These are phyloP conservation scores for Pseudogymnoascus sp. DNA, from an alignment of 2,329 filamentous ascomycete species.

Conservation along the genomic window DNA sequence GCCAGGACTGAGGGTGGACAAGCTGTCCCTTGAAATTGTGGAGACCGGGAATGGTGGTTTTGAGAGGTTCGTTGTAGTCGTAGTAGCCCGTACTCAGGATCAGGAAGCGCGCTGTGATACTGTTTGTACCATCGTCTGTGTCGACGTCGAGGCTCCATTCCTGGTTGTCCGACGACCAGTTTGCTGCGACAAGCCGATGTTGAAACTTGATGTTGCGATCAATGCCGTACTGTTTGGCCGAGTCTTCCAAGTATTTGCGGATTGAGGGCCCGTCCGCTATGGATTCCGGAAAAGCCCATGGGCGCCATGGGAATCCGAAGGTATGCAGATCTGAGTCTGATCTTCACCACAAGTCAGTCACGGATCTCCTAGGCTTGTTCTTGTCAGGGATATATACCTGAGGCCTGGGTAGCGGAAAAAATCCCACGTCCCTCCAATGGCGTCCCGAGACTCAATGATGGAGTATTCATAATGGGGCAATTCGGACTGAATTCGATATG, in stretches of 20 bases:
- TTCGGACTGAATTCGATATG: slow-evolving; percentile 52
- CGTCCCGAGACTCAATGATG: slow-evolving; percentile 55
- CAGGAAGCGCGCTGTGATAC: slow-evolving; percentile 35
- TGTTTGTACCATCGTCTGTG: slow-evolving; percentile 20
- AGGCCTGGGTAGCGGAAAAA: slow-evolving; percentile 65
- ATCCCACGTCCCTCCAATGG: slow-evolving; percentile 66
- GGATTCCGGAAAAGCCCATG: slow-evolving; percentile 46
- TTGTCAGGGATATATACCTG: slow-evolving; percentile 22
- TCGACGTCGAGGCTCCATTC: slow-evolving; percentile 41
- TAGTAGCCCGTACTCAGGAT: slow-evolving; percentile 55
- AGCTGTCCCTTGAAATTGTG: slow-evolving; percentile 47
- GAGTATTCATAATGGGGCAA: slow-evolving; percentile 45
- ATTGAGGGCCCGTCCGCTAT: slow-evolving; percentile 43
- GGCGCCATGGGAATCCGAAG: slow-evolving; percentile 57
- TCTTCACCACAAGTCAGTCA: background rate
- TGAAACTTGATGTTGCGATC: slow-evolving; percentile 41
- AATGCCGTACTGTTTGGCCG: slow-evolving; percentile 40
- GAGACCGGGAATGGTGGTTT: slow-evolving; percentile 46
- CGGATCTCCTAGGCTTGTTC: background rate
- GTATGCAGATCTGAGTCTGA: slow-evolving; percentile 50
- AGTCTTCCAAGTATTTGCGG: slow-evolving; percentile 40
- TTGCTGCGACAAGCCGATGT: slow-evolving; percentile 37
- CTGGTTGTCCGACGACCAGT: slow-evolving; percentile 44
- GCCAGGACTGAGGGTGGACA: slow-evolving; percentile 66
- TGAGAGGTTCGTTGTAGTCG: slow-evolving; percentile 46